A percentile compares a stretch with the other conserved stretches of the same genome.
Conservation (phyloP, 2,329 filamentous ascomycete species). For the Chrysoporthe cubensis region DNA sequence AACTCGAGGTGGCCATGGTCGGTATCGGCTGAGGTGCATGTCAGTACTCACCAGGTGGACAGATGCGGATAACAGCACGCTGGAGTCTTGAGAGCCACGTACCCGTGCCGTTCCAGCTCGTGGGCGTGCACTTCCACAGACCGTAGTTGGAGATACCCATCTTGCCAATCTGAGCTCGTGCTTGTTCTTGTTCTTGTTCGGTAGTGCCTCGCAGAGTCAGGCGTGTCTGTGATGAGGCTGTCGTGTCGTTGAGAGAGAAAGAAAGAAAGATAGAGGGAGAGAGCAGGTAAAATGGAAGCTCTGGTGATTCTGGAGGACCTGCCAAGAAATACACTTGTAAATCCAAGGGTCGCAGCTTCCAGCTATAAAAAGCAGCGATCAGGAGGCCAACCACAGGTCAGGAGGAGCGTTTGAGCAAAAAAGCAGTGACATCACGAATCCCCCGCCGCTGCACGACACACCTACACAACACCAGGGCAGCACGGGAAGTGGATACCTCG, state of each 20-base stretch:
- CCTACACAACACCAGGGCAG: neutral
- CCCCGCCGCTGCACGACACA: neutral
- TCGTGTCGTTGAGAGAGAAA: too few species aligned
- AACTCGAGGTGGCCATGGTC: conserved; percentile 33
- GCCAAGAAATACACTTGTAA: too few species aligned
- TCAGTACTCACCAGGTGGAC: conserved; percentile 3
- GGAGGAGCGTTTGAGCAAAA: neutral
- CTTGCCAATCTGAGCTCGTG: neutral
- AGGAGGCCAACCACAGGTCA: neutral
- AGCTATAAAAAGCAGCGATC: neutral
- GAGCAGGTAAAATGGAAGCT: too few species aligned
- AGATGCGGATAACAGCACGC: conserved; percentile 8
- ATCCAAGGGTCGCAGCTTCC: neutral
- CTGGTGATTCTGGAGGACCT: too few species aligned
- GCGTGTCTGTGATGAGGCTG: neutral
- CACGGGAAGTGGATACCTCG: neutral
- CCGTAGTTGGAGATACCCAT: conserved; percentile 33
- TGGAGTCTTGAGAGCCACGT: neutral
- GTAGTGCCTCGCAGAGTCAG: too few species aligned
- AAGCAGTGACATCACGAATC: neutral
- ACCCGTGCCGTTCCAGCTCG: conserved; percentile 29
- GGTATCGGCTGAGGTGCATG: conserved; percentile 1
- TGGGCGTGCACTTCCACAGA: conserved; percentile 32
- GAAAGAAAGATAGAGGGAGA: too few species aligned
- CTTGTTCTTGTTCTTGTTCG: neutral